Conservation (phyloP, 768 basidiomycete genomes). For the Lentinus brumalis region DNA sequence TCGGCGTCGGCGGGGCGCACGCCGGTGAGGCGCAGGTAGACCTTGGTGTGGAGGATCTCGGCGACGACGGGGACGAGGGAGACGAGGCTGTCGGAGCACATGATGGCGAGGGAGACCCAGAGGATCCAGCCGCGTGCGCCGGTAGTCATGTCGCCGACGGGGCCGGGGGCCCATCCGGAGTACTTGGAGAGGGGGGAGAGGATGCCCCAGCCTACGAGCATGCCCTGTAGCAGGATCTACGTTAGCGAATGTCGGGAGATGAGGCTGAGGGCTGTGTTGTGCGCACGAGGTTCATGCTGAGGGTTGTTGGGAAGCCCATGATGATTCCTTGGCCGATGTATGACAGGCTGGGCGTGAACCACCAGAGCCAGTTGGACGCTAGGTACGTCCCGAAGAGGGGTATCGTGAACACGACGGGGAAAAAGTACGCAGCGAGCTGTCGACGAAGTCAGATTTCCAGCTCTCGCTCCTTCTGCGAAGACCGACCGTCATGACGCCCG, state of each 20-base stretch:
- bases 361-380: slow-evolving; percentile 90
- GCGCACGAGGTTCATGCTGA: slow-evolving; percentile 87
- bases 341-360: slow-evolving; percentile 86
- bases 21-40: slow-evolving; percentile 8
- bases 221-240: slow-evolving; percentile 63
- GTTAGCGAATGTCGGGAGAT: slow-evolving; percentile 1
- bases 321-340: slow-evolving; percentile 97
- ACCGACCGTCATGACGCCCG: slow-evolving; percentile 75
- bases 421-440: slow-evolving; percentile 85
- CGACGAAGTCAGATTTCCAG: background rate
- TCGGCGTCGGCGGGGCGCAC: slow-evolving; percentile 13
- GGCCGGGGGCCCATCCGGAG: slow-evolving; percentile 90
- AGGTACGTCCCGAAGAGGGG: slow-evolving; percentile 84
- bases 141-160: slow-evolving; percentile 81
- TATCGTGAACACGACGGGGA: slow-evolving; percentile 85
- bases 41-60: slow-evolving; percentile 48
- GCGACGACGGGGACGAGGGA: slow-evolving; percentile 77
- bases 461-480: background rate
- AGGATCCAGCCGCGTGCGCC: slow-evolving; percentile 97
- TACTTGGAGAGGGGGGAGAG: slow-evolving; percentile 86
- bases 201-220: slow-evolving; percentile 95
- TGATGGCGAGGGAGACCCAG: slow-evolving; percentile 94
- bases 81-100: slow-evolving; percentile 90
- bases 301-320: slow-evolving; percentile 94
- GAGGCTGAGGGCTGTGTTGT: slow-evolving; percentile 3